These are phyloP conservation scores for Thalassiosira mediterranea DNA, from an alignment of 352 stramenopile species.

Conservation along the genomic window DNA sequence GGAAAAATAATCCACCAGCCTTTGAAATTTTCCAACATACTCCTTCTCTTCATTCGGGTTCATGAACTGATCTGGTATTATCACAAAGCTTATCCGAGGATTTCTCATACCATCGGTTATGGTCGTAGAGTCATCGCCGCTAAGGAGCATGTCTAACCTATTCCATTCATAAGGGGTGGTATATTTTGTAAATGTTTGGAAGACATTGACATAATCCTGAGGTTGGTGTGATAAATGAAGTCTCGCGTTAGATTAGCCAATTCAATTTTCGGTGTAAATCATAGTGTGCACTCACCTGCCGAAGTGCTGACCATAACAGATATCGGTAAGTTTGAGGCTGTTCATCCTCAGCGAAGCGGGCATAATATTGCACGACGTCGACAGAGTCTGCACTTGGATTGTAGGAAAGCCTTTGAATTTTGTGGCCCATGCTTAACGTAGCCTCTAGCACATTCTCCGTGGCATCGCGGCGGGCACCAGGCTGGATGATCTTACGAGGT, in stretches of 20 bases:
- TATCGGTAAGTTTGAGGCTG: constrained; percentile 81
- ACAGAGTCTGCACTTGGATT: constrained; percentile 76
- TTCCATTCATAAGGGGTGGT: constrained; percentile 80
- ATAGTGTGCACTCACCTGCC: constrained; percentile 42
- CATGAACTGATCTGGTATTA: constrained; percentile 72
- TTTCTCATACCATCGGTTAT: constrained; percentile 76
- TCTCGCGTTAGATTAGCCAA: constrained; percentile 12
- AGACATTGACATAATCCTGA: constrained; percentile 68
- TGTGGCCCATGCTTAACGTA: constrained; percentile 87
- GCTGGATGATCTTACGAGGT: constrained; percentile 57
- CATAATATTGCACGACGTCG: constrained; percentile 81
- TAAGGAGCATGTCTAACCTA: constrained; percentile 82
- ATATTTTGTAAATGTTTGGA: constrained; percentile 85
- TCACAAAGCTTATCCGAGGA: constrained; percentile 76
- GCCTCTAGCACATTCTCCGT: constrained; percentile 67
- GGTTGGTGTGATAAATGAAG: background rate
- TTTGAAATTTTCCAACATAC: constrained; percentile 75
- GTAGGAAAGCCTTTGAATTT: constrained; percentile 78
- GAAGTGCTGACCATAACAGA: constrained; percentile 67
- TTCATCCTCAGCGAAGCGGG: constrained; percentile 69
- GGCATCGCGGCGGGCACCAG: constrained; percentile 43
- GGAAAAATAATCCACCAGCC: constrained; percentile 75
- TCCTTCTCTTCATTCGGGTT: constrained; percentile 66
- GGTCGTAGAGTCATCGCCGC: constrained; percentile 66
- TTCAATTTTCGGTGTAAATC: background rate